These are phyloP conservation scores for Apiospora pterosperma DNA, from an alignment of 2,329 filamentous ascomycete genomes.

Conservation along the genomic window DNA sequence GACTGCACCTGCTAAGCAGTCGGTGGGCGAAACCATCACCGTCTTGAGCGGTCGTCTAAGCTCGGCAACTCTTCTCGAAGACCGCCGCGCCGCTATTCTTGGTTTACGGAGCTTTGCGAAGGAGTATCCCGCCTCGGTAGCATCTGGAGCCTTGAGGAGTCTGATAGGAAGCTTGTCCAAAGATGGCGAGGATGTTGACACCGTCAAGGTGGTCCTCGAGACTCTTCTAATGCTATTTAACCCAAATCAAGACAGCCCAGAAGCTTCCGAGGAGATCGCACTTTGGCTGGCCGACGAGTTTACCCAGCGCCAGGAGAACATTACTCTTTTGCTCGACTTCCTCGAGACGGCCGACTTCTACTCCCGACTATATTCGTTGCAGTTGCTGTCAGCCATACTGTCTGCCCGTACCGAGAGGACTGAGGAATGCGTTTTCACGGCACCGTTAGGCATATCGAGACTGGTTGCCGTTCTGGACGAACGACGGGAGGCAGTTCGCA, in stretches of 20 bases:
- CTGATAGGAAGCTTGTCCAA: conserved; percentile 82
- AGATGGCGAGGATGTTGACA: conserved; percentile 93
- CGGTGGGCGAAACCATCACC: conserved; percentile 89
- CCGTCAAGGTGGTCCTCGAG: conserved; percentile 90
- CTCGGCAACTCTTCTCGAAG: conserved; percentile 89
- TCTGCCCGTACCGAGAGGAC: conserved; percentile 84
- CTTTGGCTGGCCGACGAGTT: conserved; percentile 98
- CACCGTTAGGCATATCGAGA: conserved; percentile 82
- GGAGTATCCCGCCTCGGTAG: conserved; percentile 91
- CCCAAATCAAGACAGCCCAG: conserved; percentile 69
- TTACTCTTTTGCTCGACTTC: conserved; percentile 83
- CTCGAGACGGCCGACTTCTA: conserved; percentile 87
- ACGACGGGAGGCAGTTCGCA: conserved; percentile 78
- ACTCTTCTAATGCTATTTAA: conserved; percentile 91
- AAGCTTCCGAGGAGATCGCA: conserved; percentile 93
- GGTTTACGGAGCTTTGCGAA: conserved; percentile 95
- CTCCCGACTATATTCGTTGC: conserved; percentile 83
- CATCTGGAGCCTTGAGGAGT: conserved; percentile 85
- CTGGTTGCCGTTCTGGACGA: conserved; percentile 85
- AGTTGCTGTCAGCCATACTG: conserved; percentile 83
- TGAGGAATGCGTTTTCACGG: conserved; percentile 89
- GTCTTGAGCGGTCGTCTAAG: conserved; percentile 82
- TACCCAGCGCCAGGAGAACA: conserved; percentile 95
- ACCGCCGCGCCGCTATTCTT: conserved; percentile 87
- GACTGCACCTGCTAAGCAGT: conserved; percentile 87